Evolutionary conservation across 1,284 basidiomycete genomes (phyloP).

Genomic region (Irpex sp.): DNA sequence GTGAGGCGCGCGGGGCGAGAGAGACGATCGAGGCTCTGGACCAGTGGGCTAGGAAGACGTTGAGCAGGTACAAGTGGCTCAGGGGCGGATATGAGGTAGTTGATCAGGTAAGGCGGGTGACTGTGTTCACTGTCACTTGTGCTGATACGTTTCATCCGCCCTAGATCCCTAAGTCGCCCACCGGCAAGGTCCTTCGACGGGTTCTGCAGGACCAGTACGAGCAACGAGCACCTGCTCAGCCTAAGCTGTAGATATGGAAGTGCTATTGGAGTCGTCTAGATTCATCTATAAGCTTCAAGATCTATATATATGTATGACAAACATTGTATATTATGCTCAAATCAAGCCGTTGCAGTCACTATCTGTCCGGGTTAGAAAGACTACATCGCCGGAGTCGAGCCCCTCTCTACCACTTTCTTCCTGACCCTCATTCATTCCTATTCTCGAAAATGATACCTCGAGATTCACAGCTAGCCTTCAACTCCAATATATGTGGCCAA

Average conservation of each 20-base stretch:
- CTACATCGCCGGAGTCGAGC: no score
- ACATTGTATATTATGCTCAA: neutral
- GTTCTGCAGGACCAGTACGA: conserved; percentile 57
- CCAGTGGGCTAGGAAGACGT: conserved; percentile 52
- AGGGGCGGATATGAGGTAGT: conserved; percentile 68
- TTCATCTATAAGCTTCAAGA: neutral
- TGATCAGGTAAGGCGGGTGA: conserved; percentile 37
- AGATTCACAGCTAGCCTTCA: no score
- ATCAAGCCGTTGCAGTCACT: neutral
- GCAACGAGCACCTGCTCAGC: conserved; percentile 20
- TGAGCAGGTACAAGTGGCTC: conserved; percentile 72
- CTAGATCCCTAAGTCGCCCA: conserved; percentile 68
- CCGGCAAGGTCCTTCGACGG: conserved; percentile 63
- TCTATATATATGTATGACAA: neutral
- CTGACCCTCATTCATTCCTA: no score
- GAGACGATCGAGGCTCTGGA: conserved; percentile 47
- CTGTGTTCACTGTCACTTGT: conserved; percentile 13
- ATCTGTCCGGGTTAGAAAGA: neutral
- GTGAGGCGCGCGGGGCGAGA: conserved; percentile 41
- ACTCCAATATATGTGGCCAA: no score
- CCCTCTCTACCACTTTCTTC: no score
- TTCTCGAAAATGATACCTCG: no score
- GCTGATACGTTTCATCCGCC: neutral
- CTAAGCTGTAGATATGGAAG: conserved; percentile 30
- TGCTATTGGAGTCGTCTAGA: neutral